A percentile compares a stretch with the other conserved stretches of the same genome.
These are phyloP conservation scores for Scytalidium lignicola DNA, from an alignment of 2,329 filamentous ascomycete genomes.

Conservation along the genomic window DNA sequence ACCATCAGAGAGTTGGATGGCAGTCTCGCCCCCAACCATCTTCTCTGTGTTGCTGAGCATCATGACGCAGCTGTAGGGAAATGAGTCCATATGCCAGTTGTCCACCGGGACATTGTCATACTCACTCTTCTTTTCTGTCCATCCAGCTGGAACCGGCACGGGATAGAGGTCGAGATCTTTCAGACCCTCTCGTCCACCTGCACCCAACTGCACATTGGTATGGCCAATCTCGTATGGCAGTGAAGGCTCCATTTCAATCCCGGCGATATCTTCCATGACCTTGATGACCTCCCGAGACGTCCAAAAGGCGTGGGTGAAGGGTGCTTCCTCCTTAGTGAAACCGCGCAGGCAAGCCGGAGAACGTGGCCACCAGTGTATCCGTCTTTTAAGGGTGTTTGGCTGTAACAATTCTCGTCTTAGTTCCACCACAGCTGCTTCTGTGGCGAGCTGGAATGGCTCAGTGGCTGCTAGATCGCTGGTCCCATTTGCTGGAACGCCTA, in stretches of 20 bases:
- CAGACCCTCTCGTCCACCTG: conserved; percentile 8
- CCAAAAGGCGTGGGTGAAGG: too few relatives aligned
- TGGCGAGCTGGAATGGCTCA: conserved; percentile 12
- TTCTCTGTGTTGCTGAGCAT: conserved; percentile 38
- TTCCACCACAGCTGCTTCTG: conserved; percentile 10
- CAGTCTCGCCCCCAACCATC: conserved; percentile 49
- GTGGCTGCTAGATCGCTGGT: conserved; percentile 10
- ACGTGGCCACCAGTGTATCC: conserved; percentile 7
- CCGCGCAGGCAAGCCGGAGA: conserved; percentile 7
- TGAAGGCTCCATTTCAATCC: too few relatives aligned
- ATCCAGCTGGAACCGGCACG: conserved; percentile 4
- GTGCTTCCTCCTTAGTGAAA: too few relatives aligned
- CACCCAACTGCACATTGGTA: conserved; percentile 11
- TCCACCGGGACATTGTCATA: conserved; percentile 12
- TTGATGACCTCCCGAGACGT: too few relatives aligned
- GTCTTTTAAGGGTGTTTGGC: conserved; percentile 9
- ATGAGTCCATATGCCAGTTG: conserved; percentile 40
- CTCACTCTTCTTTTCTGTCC: not conserved
- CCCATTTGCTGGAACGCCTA: conserved; percentile 4
- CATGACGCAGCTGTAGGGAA: conserved; percentile 40
- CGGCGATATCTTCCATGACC: too few relatives aligned
- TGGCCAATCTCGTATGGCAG: conserved; percentile 7
- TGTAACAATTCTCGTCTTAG: conserved; percentile 9
- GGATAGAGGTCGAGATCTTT: too few relatives aligned
- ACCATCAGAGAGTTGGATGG: conserved; percentile 43